These are phyloP conservation scores for Vachellia collinsii DNA, from an alignment of 306 rosid species.

Conservation along the genomic window DNA sequence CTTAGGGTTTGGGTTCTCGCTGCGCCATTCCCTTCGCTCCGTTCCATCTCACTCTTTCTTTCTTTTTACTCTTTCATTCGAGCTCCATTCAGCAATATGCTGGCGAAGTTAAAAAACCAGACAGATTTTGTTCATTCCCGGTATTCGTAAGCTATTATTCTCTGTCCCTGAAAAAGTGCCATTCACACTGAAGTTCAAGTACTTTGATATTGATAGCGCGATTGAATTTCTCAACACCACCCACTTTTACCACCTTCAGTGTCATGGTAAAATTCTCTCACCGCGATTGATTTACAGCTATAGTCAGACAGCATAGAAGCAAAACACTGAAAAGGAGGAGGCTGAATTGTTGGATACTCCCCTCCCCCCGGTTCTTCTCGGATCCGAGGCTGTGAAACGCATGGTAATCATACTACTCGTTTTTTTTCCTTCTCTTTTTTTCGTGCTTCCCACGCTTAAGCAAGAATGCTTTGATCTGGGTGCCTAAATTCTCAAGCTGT, in stretches of 20 bases:
- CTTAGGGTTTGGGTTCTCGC: slow-evolving; percentile 11
- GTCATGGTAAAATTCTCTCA: not conserved
- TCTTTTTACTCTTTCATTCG: not conserved
- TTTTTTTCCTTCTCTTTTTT: not conserved
- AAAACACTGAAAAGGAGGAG: not conserved
- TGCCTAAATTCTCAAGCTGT: slow-evolving; percentile 44
- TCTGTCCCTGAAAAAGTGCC: slow-evolving; percentile 10
- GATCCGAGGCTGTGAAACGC: not conserved
- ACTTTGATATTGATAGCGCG: not conserved
- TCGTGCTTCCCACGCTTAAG: slow-evolving; percentile 55
- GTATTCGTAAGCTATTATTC: not conserved
- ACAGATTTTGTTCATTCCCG: not conserved
- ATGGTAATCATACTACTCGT: slow-evolving; percentile 3
- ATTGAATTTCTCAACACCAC: not conserved
- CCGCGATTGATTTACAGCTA: not conserved
- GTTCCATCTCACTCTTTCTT: not conserved
- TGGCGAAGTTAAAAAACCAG: not conserved
- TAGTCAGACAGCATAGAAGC: not conserved
- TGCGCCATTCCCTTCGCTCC: not conserved
- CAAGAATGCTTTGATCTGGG: slow-evolving; percentile 51
- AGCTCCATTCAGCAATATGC: not conserved
- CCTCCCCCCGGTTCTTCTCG: no score
- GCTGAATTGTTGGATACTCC: not conserved
- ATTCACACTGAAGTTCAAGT: not conserved
- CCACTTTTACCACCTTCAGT: not conserved